A percentile compares a stretch with the other conserved stretches of the same genome.
Evolutionary conservation across 2,329 filamentous ascomycete species (phyloP).

Genomic region (Claviceps sp.): DNA sequence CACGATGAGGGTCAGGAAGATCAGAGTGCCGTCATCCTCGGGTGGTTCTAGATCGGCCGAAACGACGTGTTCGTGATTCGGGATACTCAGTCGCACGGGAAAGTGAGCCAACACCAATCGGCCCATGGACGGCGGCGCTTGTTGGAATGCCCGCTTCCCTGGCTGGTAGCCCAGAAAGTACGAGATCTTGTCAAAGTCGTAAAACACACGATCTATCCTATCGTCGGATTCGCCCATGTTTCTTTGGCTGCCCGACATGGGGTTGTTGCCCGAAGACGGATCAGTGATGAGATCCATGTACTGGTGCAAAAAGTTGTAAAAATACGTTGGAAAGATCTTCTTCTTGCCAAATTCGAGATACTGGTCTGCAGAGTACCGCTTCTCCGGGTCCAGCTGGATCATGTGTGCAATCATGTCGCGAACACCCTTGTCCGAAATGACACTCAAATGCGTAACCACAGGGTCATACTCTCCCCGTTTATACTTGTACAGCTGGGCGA

Average conservation of each 20-base stretch:
- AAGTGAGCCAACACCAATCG: constrained; percentile 51
- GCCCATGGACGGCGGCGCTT: constrained; percentile 12
- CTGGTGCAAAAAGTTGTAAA: constrained; percentile 93
- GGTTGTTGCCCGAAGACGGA: constrained; percentile 64
- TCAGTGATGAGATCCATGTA: constrained; percentile 96
- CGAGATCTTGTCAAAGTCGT: constrained; percentile 95
- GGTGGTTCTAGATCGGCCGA: constrained; percentile 46
- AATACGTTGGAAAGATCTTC: constrained; percentile 91
- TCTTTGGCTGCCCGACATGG: constrained; percentile 49
- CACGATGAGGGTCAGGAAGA: constrained; percentile 81
- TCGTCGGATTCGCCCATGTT: constrained; percentile 84
- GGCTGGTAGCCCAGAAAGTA: constrained; percentile 75
- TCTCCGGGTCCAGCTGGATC: constrained; percentile 88
- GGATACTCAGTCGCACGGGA: constrained; percentile 74
- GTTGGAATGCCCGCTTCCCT: constrained; percentile 23
- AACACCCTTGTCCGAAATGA: constrained; percentile 78
- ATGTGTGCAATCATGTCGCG: constrained; percentile 86
- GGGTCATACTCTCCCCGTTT: constrained; percentile 87
- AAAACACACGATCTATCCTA: constrained; percentile 81
- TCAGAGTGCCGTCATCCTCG: constrained; percentile 77
- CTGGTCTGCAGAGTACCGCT: constrained; percentile 83
- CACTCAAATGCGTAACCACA: constrained; percentile 62
- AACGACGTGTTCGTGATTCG: constrained; percentile 64
- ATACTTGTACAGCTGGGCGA: constrained; percentile 92
- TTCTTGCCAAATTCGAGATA: constrained; percentile 85